Base-by-base conservation (phyloP, 2,329 filamentous ascomycete species). In the Aspergillus uvarum region DNA sequence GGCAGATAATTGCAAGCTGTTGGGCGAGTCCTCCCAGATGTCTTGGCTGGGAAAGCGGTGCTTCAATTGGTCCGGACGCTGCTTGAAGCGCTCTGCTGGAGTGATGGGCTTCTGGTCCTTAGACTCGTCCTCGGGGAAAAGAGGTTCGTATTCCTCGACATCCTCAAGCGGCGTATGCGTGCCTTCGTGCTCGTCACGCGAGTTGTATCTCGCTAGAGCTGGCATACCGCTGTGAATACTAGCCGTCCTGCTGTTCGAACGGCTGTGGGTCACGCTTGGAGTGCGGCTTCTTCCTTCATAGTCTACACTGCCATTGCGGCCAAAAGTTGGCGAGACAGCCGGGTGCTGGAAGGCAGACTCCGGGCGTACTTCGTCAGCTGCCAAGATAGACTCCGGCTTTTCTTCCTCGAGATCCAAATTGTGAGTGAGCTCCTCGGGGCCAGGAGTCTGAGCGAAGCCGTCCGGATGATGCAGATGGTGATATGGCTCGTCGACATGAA, bases 21-120 rank as follows among this genome's bases (percentile, higher is more conserved):
- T 89, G 4, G 96, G 95, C 0, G 92, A 89, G 74, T 99, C 96
- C 79, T 99, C 95, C 95, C 95, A 99, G 47, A 98, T 86, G 73
- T 99, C 95, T 74, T 93, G 90, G 75, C 93, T 97, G 1, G 95
- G 95, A 76, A 99, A 99, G 63, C 89, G 89, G 64, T 86, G 85
- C 62, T 83, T 79, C 64, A 86, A 82, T 58, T 80, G 63, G 44
- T 82, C 80, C 5, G 81, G 79, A 42, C 81, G 79, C 58, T 75
- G 77, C 74, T 85, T 87, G 66, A 87, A 79, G 64, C 82, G 82
- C 60, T 86, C 82, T 32, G 79, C 78, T 32, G 81, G 77, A n/a
- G 81, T 81, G 53, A 82, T 71, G 8, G 79, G 80, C 59, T 82
- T 79, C 24, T 82, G 77, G 56, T 83, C 79, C 58, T 86, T 84